Percentiles rank a stretch among this genome's conserved stretches.
These are phyloP conservation scores for Stromatinia cepivora DNA, from an alignment of 2,329 filamentous ascomycete species.

Conservation along the genomic window DNA sequence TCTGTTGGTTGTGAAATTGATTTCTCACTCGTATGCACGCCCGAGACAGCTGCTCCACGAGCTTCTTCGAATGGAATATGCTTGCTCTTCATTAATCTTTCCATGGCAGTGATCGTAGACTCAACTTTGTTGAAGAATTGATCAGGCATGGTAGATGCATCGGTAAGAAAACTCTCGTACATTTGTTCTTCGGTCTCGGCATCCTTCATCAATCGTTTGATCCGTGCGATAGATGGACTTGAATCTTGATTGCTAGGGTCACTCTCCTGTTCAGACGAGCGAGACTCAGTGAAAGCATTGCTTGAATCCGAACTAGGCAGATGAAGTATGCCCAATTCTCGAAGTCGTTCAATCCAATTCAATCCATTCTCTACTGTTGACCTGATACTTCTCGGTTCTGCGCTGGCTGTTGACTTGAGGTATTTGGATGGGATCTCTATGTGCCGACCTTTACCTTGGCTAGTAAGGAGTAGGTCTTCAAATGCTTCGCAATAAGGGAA, in stretches of 20 bases:
- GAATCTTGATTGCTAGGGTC: background rate
- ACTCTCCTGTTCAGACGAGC: background rate
- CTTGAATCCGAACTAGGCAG: background rate
- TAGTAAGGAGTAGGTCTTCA: slow-evolving; percentile 38
- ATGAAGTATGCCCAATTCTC: slow-evolving; percentile 19
- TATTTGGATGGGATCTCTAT: background rate
- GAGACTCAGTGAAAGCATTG: background rate
- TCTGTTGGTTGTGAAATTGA: background rate
- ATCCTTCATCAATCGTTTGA: slow-evolving; percentile 2
- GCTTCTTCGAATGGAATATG: background rate
- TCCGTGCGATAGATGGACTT: background rate
- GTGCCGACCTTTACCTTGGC: slow-evolving; percentile 20
- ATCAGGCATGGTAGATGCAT: slow-evolving; percentile 10
- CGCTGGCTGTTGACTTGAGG: background rate
- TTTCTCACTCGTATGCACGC: background rate
- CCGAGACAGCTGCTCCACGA: background rate
- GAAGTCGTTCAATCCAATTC: slow-evolving; percentile 29
- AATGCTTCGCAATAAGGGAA: slow-evolving; percentile 39
- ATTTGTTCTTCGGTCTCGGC: slow-evolving; percentile 38
- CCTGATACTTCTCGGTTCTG: background rate
- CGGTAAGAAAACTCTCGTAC: slow-evolving; percentile 34
- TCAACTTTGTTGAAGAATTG: slow-evolving; percentile 11
- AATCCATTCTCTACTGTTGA: slow-evolving; percentile 4
- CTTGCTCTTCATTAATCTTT: slow-evolving; percentile 14
- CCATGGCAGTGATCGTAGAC: slow-evolving; percentile 10